Base-by-base conservation (phyloP, 2,329 filamentous ascomycete species). In the Neopestalotiopsis clavispora region DNA sequence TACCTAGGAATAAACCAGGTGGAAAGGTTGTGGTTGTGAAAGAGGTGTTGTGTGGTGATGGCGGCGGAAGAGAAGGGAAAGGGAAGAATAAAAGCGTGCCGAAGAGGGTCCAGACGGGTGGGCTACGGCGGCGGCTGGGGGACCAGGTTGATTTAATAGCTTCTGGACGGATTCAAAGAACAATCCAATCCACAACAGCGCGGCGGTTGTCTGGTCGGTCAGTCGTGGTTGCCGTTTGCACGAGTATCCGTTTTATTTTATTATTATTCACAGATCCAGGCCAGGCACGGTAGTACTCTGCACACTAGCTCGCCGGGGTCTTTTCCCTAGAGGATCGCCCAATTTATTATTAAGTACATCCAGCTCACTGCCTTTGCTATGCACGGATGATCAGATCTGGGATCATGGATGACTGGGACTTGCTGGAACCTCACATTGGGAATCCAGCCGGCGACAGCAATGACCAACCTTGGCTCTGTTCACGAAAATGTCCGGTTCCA, bases 401-500 rank as follows among this genome's bases (percentile, higher is more conserved):
- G 45, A 52, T 52, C 13, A 17, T 38, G 28, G 28, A 63, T 17
- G 60, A 28, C 23, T 28, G 23, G 23, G 30, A 42, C 45, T 7
- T 38, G n/a, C 14, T 14, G 42, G 42, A 17, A 9, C 45, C 45
- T 52, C 34, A 38, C 34, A 38, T 38, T 52, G 45, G 20, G 4
- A 28, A 9, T 17, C 45, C n/a, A 52, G 45, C 45, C 45, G n/a
- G 45, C 63, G 45, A 57, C 45, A 58, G 49, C 34, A n/a, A 42
- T 17, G 32, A 38, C 64, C 52, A 66, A 45, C 64, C 64, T 66
- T 66, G 45, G 45, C 45, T 52, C 45, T 20, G 30, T 57, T 59
- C 65, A 60, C 52, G 45, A 60, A 60, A 67, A 60, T 59, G 65
- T 60, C 65, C 56, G 52, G 40, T 59, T 32, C n/a, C 65, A 42